Percentiles rank a stretch among this genome's conserved stretches.
Evolutionary conservation across 306 rosid species (phyloP).

Genomic region (Begonia masoniana): DNA sequence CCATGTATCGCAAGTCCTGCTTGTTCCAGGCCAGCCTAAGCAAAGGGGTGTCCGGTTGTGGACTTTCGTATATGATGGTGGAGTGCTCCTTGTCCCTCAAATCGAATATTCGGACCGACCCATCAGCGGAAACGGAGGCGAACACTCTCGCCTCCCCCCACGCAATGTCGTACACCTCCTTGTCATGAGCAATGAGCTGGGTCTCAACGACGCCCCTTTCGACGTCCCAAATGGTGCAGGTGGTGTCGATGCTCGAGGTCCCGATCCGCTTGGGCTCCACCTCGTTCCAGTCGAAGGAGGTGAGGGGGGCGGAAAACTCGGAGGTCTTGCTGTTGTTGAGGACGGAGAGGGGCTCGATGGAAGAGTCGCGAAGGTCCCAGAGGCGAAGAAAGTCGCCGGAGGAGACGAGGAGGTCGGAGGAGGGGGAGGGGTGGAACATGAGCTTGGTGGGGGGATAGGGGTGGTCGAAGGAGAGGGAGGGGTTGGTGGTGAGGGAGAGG

Average conservation of each 20-base stretch:
- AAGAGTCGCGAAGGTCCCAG: conserved; percentile 62
- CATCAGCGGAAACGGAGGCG: conserved; percentile 94
- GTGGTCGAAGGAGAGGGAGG: conserved; percentile 83
- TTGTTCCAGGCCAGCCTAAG: conserved; percentile 95
- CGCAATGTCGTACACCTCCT: conserved; percentile 85
- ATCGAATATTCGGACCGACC: conserved; percentile 82
- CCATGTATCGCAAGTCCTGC: conserved; percentile 91
- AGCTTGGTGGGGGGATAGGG: conserved; percentile 96
- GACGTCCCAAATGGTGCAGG: conserved; percentile 90
- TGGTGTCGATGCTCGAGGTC: conserved; percentile 89
- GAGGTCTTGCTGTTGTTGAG: conserved; percentile 74
- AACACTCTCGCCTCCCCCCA: conserved; percentile 95
- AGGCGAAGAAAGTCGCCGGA: conserved; percentile 98
- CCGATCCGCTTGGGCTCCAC: conserved; percentile 72
- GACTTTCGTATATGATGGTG: conserved; percentile 89
- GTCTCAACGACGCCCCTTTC: conserved; percentile 74
- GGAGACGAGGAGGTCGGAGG: conserved; percentile 28
- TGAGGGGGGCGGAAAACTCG: conserved; percentile 85
- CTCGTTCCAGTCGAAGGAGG: conserved; percentile 97
- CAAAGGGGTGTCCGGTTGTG: conserved; percentile 83
- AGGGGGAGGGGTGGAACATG: conserved; percentile 68
- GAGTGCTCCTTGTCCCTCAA: conserved; percentile 89
- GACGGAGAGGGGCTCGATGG: conserved; percentile 56
- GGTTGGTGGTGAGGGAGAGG: conserved; percentile 29
- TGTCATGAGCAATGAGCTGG: conserved; percentile 94